phyloP scores from a whole-genome alignment of 495 filamentous ascomycete species.

The Collariella sp. region DNA sequence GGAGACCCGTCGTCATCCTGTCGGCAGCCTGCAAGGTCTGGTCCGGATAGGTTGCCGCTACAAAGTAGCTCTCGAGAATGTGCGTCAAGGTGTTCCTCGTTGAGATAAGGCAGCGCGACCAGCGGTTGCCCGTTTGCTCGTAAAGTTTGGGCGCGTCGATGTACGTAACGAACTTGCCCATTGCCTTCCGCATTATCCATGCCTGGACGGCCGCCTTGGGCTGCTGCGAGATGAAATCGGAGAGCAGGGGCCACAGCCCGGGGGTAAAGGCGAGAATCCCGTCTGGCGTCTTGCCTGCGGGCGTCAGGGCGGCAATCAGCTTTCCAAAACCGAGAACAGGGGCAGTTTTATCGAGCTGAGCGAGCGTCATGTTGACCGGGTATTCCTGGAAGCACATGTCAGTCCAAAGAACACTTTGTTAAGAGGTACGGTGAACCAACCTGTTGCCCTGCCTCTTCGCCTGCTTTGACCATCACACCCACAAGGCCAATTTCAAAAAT shows the following conservation, averaged over 20 bases:
- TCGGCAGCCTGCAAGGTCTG: conserved; percentile 58
- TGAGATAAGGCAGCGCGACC: too few relatives aligned
- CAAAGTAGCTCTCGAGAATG: conserved; percentile 56
- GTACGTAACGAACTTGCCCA: background rate
- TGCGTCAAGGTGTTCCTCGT: conserved; percentile 46
- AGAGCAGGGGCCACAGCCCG: conserved; percentile 9
- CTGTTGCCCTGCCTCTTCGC: too few relatives aligned
- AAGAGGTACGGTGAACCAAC: too few relatives aligned
- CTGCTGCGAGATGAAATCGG: background rate
- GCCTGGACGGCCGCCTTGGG: conserved; percentile 4
- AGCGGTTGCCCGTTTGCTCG: background rate
- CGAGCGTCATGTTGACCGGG: conserved; percentile 28
- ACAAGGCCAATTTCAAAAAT: background rate
- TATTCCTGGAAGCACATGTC: conserved; percentile 11
- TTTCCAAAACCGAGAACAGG: conserved; percentile 48
- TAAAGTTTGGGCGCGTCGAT: background rate
- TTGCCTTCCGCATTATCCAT: background rate
- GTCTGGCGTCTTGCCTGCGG: conserved; percentile 41
- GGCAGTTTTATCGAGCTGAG: conserved; percentile 43
- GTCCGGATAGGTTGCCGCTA: conserved; percentile 57
- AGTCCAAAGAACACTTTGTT: background rate
- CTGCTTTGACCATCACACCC: too few relatives aligned
- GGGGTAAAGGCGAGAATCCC: conserved; percentile 41
- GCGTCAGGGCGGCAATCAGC: conserved; percentile 46
- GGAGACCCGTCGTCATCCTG: conserved; percentile 61